Evolutionary conservation across 495 filamentous ascomycete genomes (phyloP).

Genomic region (Aspergillus wentii): DNA sequence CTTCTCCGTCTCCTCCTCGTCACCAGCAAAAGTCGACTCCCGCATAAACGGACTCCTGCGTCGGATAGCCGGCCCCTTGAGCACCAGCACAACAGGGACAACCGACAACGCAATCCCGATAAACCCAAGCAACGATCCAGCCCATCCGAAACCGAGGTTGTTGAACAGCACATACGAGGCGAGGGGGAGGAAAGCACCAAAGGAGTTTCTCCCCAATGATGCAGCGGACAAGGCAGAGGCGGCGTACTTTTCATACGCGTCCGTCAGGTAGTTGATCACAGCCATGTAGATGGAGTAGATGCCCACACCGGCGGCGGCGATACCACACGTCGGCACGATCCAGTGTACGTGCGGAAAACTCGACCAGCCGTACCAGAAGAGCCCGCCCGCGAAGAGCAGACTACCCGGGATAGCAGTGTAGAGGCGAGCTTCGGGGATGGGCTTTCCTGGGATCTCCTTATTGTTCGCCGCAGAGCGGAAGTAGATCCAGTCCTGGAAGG

Average conservation of each 20-base stretch:
- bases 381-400: slow-evolving; percentile 33
- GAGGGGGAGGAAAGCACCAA: slow-evolving; percentile 32
- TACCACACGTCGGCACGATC: slow-evolving; percentile 37
- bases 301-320: slow-evolving; percentile 28
- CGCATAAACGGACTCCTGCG: slow-evolving; percentile 34
- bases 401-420: slow-evolving; percentile 36
- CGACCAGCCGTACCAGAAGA: slow-evolving; percentile 42
- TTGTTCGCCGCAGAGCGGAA: slow-evolving; percentile 23
- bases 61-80: slow-evolving; percentile 31
- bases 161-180: slow-evolving; percentile 33
- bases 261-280: slow-evolving; percentile 42
- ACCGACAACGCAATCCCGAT: slow-evolving; percentile 29
- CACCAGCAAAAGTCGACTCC: slow-evolving; percentile 22
- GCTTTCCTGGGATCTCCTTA: slow-evolving; percentile 19
- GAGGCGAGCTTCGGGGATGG: slow-evolving; percentile 38
- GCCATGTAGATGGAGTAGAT: slow-evolving; percentile 45
- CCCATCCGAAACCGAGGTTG: slow-evolving; percentile 40
- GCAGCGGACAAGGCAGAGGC: slow-evolving; percentile 32
- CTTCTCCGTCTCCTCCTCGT: slow-evolving; percentile 10
- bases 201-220: slow-evolving; percentile 28
- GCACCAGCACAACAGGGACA: slow-evolving; percentile 32
- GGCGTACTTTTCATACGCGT: slow-evolving; percentile 40
- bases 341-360: slow-evolving; percentile 27
- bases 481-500: slow-evolving; percentile 35
- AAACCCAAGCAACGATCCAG: slow-evolving; percentile 37